Base-by-base conservation (phyloP, 106 monocot species). In the Alisma plantagoaquatica region DNA sequence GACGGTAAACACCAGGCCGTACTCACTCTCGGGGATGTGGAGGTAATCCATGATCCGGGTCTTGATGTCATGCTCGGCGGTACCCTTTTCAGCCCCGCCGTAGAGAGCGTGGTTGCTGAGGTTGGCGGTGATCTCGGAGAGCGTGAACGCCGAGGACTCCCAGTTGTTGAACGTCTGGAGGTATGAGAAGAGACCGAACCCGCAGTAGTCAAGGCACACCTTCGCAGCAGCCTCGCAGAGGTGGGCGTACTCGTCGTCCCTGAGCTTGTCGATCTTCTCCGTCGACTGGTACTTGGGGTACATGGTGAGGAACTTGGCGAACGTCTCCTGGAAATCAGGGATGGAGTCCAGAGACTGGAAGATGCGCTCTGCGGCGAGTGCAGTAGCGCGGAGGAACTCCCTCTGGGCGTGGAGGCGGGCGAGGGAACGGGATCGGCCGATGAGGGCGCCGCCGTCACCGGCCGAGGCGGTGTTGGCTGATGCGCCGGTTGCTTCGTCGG, bases 161-260 rank as follows among this genome's bases (percentile, higher is more conserved):
- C 75, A 84, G 49, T 57, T 24, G 41, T 78, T 56, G 24, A 73
- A 75, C 42, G 45, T 69, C 58, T 96, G 94, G 17, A 88, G 70
- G 57, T 74, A 84, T 4, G 96, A 96, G 62, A 96, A 96, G 22
- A 96, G 64, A 28, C 96, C 96, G 27, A 89, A 96, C 16, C 96
- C 96, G 23, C 96, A 96, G 65, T 96, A 96, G 60, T 96, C 96
- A 8, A 96, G 84, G 78, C 84, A 89, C 60, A 84, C 81, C 73
- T 84, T 96, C 15, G 75, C 60, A 9, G 58, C 54, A 1, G 56
- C 31, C 18, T 81, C 94, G 1, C 61, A 61, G 15, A 96, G 75
- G 44, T 96, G 88, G 8, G 65, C 48, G 54, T 96, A 96, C 68
- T 96, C 96, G 14, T 70, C 77, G 23, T 42, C 46, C 28, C 96